A percentile compares a stretch with the other conserved stretches of the same genome.
These are phyloP conservation scores for Leccinum huronense DNA, from an alignment of 1,284 basidiomycete genomes.

Conservation along the genomic window DNA sequence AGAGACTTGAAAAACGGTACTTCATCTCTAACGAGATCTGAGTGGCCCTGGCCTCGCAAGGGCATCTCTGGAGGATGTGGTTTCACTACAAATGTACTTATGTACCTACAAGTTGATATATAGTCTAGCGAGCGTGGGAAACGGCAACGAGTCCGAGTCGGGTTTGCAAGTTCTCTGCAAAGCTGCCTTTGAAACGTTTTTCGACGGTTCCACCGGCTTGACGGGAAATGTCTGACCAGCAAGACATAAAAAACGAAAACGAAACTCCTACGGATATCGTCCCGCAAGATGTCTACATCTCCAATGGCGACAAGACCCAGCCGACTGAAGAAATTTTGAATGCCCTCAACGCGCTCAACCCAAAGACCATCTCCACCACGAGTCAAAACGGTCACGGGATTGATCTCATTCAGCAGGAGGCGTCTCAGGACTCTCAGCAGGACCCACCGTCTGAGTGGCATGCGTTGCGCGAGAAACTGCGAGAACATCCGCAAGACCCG, in stretches of 20 bases:
- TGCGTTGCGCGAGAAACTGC: conserved; percentile 43
- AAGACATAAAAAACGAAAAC: conserved; percentile 29
- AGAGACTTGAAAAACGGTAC: conserved; percentile 43
- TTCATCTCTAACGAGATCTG: conserved; percentile 33
- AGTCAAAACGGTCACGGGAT: conserved; percentile 32
- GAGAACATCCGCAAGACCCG: conserved; percentile 54
- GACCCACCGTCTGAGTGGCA: conserved; percentile 50
- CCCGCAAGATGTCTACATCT: conserved; percentile 30
- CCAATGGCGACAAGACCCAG: conserved; percentile 37
- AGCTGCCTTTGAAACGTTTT: conserved; percentile 32
- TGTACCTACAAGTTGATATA: no score
- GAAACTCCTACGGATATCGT: conserved; percentile 32
- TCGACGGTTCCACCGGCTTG: conserved; percentile 28
- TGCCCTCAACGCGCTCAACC: conserved; percentile 39
- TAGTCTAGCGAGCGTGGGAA: conserved; percentile 28
- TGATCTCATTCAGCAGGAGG: conserved; percentile 26
- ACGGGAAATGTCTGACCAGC: conserved; percentile 38
- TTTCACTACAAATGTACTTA: not conserved
- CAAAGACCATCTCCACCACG: conserved; percentile 26
- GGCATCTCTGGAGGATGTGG: conserved; percentile 36
- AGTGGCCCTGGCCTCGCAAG: conserved; percentile 39
- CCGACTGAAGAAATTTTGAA: conserved; percentile 42
- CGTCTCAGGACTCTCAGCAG: conserved; percentile 26
- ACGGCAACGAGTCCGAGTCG: conserved; percentile 9
- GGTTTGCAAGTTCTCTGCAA: conserved; percentile 11